These are phyloP conservation scores for Phytophthora pluvialis DNA, from an alignment of 352 stramenopile genomes.

Conservation along the genomic window DNA sequence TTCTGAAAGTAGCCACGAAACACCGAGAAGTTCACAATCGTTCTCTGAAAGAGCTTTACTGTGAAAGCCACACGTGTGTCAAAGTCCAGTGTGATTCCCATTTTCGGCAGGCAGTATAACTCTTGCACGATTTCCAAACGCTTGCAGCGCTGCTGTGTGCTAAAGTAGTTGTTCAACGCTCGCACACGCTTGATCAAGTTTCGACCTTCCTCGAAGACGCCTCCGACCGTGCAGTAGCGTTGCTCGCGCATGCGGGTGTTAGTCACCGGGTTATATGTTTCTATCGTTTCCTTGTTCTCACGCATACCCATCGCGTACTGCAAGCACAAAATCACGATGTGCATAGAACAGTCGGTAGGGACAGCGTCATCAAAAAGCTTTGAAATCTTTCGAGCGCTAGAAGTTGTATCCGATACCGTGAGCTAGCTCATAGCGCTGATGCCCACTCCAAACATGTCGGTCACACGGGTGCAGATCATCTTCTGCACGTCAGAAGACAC, in stretches of 20 bases:
- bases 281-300: too few species aligned
- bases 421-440: constrained; percentile 5
- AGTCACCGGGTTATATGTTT: too few species aligned
- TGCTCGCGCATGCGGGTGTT: too few species aligned
- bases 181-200: too few species aligned
- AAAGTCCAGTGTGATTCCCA: constrained; percentile 4
- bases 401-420: neutral
- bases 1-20: constrained; percentile 10
- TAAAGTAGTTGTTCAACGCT: constrained; percentile 11
- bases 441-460: neutral
- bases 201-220: too few species aligned
- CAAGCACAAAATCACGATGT: neutral
- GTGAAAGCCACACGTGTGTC: constrained; percentile 20
- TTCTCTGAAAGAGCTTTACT: constrained; percentile 6
- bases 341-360: neutral
- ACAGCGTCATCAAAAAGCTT: constrained; percentile 1
- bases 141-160: constrained; percentile 9
- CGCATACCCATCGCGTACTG: neutral
- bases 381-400: constrained; percentile 2
- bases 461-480: constrained; percentile 2
- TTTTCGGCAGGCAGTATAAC: constrained; percentile 1
- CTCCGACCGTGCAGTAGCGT: too few species aligned
- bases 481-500: neutral
- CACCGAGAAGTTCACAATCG: constrained; percentile 17
- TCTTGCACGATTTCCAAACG: constrained; percentile 5